Evolutionary conservation across 148 eudicot species (phyloP), one percentile per base, ranked within the genome.

Genomic region (Silene latifolia): DNA sequence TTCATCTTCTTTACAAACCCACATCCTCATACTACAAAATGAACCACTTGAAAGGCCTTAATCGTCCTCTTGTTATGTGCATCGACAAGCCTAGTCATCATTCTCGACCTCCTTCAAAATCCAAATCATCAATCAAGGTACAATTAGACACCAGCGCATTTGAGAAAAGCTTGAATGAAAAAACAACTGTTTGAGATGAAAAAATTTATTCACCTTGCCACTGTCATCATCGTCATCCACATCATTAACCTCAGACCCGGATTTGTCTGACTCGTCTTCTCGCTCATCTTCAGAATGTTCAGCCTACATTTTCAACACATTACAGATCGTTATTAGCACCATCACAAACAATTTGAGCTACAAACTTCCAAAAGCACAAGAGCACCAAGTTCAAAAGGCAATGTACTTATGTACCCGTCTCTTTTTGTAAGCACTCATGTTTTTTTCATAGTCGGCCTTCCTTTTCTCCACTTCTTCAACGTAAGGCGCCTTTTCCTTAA

Each of bases 401-500:
- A n/a, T n/a, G n/a, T n/a, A n/a, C n/a, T n/a, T n/a, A 4, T 62
- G 48, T 82, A 82, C 82, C 85, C 72, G 20, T 71, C 35, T 72
- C 74, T n/a, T n/a, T 76, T 82, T 82, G 80, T 82, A 82, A 57
- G 59, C 29, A 17, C 42, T 67, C 82, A 75, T 82, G 74, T 20
- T 65, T 78, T 80, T 82, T 7, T 86, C 87, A 53, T 89, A 87
- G 2, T 89, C 92, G 39, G 78, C 80, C 86, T 87, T 89, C 79
- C 87, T 80, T 23, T 89, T 83, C 81, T 89, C 88, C 0, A 87
- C 86, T 66, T 80, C 83, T 20, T 82, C 82, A 21, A 76, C 51
- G 74, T 53, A 87, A 18, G 88, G 90, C 66, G 83, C 87, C 79
- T 89, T 89, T 8, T 87, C 92, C 92, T 89, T 51, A 9, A 68